Evolutionary conservation across 176 grass and related monocot species (phyloP), one percentile per base, ranked within the genome.

Genomic region (Luzula sylvatica): DNA sequence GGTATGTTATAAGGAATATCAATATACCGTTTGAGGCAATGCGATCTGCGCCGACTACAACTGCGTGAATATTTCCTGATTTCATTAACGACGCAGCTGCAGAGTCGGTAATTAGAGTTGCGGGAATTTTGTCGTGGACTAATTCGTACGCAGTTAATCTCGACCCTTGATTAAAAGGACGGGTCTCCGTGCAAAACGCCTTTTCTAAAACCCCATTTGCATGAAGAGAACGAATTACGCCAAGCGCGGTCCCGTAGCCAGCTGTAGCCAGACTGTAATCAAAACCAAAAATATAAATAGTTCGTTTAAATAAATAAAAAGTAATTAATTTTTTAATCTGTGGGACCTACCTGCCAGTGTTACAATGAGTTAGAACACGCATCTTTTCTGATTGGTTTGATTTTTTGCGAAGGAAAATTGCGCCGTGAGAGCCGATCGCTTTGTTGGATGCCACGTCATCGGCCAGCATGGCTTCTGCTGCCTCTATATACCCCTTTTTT

Each of bases 151-250:
- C 90, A 46, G 84, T 96, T 53, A 96, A 83, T 59, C 90, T 88
- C 53, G 90, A 88, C 60, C 90, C 90, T 83, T 96, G 90, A 64
- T 96, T 96, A 74, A 96, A 96, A 57, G 90, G 90, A 1, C 90
- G 77, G 43, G 90, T 89, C 84, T 96, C 84, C 14, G 90, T 96
- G 77, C 90, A 96, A 54, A 82, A 96, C 15, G 90, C 81, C 68
- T 76, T 77, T 20, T 89, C 74, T 56, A 96, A 56, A 67, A 66
- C 47, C 48, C 81, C 84, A 65, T 41, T 51, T 38, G 64, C 58
- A 65, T 89, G 80, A 52, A 96, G 77, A 69, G 90, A 53, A 14
- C 90, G 90, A 72, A 96, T 79, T 30, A 89, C 74, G 23, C 90
- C 84, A 23, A 96, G 75, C 16, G 90, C 90, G 73, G 90, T 89